Evolutionary conservation across 768 basidiomycete genomes (phyloP).

Genomic region (Cyclocybe cylindracea): DNA sequence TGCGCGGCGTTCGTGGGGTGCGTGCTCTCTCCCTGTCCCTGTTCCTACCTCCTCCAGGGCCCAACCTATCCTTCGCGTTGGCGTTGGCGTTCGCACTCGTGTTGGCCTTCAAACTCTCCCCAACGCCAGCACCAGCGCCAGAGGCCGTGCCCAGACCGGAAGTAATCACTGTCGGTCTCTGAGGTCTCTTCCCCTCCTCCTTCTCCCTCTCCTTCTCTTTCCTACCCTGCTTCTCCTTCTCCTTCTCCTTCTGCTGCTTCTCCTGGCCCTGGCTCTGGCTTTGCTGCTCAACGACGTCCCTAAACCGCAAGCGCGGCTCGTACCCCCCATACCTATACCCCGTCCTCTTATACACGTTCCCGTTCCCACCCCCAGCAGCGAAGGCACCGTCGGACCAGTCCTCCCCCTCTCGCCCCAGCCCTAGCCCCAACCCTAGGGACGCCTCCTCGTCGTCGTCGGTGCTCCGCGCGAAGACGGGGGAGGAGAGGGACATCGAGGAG

Average conservation of each 20-base stretch:
- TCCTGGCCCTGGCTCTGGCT: too few species aligned
- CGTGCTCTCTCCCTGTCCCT: neutral
- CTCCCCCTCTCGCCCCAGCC: conserved; percentile 1
- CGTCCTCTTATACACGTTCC: conserved; percentile 10
- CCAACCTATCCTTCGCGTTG: neutral
- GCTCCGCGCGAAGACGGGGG: conserved; percentile 41
- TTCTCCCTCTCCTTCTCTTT: conserved; percentile 18
- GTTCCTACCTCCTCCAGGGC: neutral
- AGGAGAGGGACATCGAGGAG: conserved; percentile 32
- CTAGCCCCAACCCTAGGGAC: conserved; percentile 7
- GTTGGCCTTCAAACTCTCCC: too few species aligned
- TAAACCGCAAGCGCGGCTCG: too few species aligned
- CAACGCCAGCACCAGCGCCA: conserved; percentile 3
- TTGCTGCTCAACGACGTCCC: too few species aligned
- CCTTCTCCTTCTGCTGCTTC: conserved; percentile 5
- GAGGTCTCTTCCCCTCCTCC: conserved; percentile 18
- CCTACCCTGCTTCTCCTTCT: neutral
- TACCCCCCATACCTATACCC: conserved; percentile 30
- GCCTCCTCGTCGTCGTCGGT: conserved; percentile 13
- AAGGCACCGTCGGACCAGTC: too few species aligned
- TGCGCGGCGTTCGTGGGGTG: conserved; percentile 1
- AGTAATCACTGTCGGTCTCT: too few species aligned
- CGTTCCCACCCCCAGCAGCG: too few species aligned
- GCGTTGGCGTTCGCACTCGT: neutral
- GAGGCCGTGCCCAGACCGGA: too few species aligned